Percentiles rank a stretch among this genome's conserved stretches.
Conservation (phyloP, 2,329 filamentous ascomycete genomes). For the Rachicladosporium sp. region DNA sequence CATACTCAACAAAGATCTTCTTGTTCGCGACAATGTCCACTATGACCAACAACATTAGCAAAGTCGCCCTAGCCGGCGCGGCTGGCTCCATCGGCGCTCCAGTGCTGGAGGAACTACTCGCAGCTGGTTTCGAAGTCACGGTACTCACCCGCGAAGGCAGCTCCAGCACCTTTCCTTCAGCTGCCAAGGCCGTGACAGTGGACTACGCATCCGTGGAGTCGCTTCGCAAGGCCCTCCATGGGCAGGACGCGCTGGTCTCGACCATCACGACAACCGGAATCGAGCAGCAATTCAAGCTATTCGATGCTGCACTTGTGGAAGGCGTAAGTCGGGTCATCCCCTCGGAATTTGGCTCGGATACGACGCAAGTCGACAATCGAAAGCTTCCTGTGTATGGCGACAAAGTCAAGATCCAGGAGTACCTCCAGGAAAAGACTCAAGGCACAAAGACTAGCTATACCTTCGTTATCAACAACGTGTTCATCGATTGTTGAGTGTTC, state of each 20-base stretch:
- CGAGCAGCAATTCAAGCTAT: slow-evolving; percentile 18
- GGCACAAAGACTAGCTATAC: slow-evolving; percentile 19
- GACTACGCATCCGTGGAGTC: slow-evolving; percentile 21
- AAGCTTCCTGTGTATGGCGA: slow-evolving; percentile 28
- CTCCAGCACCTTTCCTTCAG: slow-evolving; percentile 15
- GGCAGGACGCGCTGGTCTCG: slow-evolving; percentile 28
- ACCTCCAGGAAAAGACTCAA: slow-evolving; percentile 5
- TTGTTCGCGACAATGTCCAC: background rate
- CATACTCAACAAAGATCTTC: too few species aligned
- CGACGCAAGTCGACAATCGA: slow-evolving; percentile 15
- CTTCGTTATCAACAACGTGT: slow-evolving; percentile 21
- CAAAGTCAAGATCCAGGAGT: slow-evolving; percentile 18
- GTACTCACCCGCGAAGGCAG: slow-evolving; percentile 18
- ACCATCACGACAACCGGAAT: slow-evolving; percentile 19
- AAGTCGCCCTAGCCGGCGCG: slow-evolving; percentile 22
- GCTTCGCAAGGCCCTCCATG: slow-evolving; percentile 23
- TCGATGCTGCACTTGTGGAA: slow-evolving; percentile 28
- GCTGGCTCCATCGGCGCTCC: slow-evolving; percentile 31
- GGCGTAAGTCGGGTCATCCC: slow-evolving; percentile 31
- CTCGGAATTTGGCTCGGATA: slow-evolving; percentile 29
- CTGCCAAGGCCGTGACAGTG: slow-evolving; percentile 18
- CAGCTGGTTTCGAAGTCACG: slow-evolving; percentile 24
- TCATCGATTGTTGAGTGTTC: slow-evolving; percentile 23
- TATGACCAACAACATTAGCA: slow-evolving; percentile 6
- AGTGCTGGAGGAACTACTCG: slow-evolving; percentile 31